These are phyloP conservation scores for Mucor indicus DNA, from an alignment of 371 early-diverging fungal species.

Conservation along the genomic window DNA sequence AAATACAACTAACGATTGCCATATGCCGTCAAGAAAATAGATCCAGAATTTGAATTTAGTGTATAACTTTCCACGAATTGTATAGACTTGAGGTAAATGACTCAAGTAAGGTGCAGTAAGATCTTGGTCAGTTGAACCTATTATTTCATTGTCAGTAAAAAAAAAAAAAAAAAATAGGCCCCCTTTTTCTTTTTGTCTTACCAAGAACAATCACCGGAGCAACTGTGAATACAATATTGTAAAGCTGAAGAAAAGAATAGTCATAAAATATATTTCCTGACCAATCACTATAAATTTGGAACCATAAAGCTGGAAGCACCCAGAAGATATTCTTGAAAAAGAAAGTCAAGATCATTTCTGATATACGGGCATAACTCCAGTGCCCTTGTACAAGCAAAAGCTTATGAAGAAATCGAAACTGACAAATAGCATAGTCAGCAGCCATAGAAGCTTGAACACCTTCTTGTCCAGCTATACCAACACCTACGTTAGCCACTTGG, in stretches of 20 bases:
- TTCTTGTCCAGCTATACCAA: slow-evolving; percentile 93
- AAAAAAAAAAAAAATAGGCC: slow-evolving; percentile 1
- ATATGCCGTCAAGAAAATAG: slow-evolving; percentile 68
- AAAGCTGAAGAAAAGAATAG: slow-evolving; percentile 79
- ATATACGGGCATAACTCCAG: slow-evolving; percentile 86
- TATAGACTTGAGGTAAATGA: slow-evolving; percentile 65
- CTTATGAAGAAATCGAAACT: slow-evolving; percentile 85
- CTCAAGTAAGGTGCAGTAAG: slow-evolving; percentile 54
- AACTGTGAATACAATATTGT: slow-evolving; percentile 77
- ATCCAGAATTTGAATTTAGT: slow-evolving; percentile 58
- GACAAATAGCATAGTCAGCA: slow-evolving; percentile 85
- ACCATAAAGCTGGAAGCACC: slow-evolving; percentile 83
- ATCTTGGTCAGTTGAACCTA: slow-evolving; percentile 62
- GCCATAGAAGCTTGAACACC: slow-evolving; percentile 89
- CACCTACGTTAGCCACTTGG: slow-evolving; percentile 91
- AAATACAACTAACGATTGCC: slow-evolving; percentile 68
- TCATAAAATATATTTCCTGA: slow-evolving; percentile 87
- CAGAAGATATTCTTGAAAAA: slow-evolving; percentile 94
- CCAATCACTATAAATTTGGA: slow-evolving; percentile 78
- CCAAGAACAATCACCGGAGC: slow-evolving; percentile 63
- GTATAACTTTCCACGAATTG: slow-evolving; percentile 53
- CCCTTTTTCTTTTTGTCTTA: slow-evolving; percentile 6
- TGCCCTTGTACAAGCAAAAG: slow-evolving; percentile 84
- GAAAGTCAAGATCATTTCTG: slow-evolving; percentile 87
- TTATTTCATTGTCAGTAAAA: neutral